phyloP scores from a whole-genome alignment of 1,139 yeast genomes.

The Yamadazyma friedrichii region DNA sequence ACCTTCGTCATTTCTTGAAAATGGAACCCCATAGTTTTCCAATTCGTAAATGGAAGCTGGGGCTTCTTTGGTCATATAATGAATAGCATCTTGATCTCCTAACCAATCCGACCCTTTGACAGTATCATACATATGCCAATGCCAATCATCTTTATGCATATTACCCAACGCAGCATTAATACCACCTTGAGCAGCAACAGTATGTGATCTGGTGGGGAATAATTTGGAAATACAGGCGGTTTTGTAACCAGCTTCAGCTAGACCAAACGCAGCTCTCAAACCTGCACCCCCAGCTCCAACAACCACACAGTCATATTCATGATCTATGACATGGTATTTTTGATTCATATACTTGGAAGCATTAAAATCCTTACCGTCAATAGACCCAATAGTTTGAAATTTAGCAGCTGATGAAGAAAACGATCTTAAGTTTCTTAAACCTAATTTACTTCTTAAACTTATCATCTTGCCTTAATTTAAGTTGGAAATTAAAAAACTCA shows the following conservation, averaged over 20 bases:
- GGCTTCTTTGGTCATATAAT: constrained; percentile 98
- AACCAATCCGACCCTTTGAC: constrained; percentile 99
- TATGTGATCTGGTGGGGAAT: constrained; percentile 97
- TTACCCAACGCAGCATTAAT: constrained; percentile 97
- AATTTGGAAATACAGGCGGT: constrained; percentile 97
- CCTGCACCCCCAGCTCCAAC: constrained; percentile 99
- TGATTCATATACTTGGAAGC: constrained; percentile 58
- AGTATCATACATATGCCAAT: constrained; percentile 99
- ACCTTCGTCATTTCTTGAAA: constrained; percentile 96
- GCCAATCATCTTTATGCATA: constrained; percentile 99
- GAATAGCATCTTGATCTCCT: constrained; percentile 99
- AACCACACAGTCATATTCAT: constrained; percentile 96
- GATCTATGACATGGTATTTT: constrained; percentile 90
- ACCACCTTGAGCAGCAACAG: constrained; percentile 99
- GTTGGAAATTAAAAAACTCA: not conserved
- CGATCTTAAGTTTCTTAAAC: constrained; percentile 11
- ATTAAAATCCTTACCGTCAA: constrained; percentile 51
- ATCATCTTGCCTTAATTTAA: constrained; percentile 9
- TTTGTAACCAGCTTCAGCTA: constrained; percentile 95
- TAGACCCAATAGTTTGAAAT: constrained; percentile 39
- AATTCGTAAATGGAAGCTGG: constrained; percentile 94
- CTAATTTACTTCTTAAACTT: constrained; percentile 11
- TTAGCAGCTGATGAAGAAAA: constrained; percentile 31
- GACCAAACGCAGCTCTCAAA: constrained; percentile 95
- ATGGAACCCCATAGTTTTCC: constrained; percentile 98